Base-by-base conservation (phyloP, 2,329 filamentous ascomycete species). In the Amauroascus niger region DNA sequence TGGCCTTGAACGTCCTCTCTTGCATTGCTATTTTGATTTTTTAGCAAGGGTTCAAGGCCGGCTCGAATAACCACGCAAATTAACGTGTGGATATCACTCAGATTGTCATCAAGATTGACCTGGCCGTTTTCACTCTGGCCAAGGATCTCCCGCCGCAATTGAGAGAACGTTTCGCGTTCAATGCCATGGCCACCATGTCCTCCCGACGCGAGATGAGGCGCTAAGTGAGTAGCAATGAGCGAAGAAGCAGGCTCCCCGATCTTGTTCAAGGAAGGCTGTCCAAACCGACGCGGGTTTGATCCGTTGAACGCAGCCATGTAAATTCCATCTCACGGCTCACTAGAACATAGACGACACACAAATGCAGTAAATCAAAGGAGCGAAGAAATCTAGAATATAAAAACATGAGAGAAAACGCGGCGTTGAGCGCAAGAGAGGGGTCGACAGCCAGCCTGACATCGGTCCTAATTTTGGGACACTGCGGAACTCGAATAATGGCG, bases 191-290 rank as follows among this genome's bases (percentile, higher is more conserved):
- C 78, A 43, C 79, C 80, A 57, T 76, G 78, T 49, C 79, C 76
- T 48, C 80, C 79, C 20, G 84, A 79, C 41, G 85, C 81, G 58
- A 89, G 82, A 66, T 87, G 88, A 65, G 87, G 84, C 59, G 93
- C 88, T 54, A 96, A 82, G 68, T 94, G 87, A 11, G 88, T 88
- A 50, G 90, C 88, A 63, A 95, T 78, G 8, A 89, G 94, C 14
- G 90, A 95, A 11, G 88, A 86, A 30, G 67, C 61, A 24, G 68
- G 65, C 55, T 69, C 68, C 9, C 53, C 49, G 14, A 26, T 11
- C 44, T 37, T 44, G 20, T 26, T 52, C 11, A 49, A n/a, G 22
- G 37, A 44, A 30, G 44, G 49, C 40, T 48, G 50, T 22, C 35
- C 53, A 45, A 46, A 28, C 26, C 52, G 52, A 9, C 43, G 49